Evolutionary conservation across 2,329 filamentous ascomycete species (phyloP).

Genomic region (Clarireedia sp.): DNA sequence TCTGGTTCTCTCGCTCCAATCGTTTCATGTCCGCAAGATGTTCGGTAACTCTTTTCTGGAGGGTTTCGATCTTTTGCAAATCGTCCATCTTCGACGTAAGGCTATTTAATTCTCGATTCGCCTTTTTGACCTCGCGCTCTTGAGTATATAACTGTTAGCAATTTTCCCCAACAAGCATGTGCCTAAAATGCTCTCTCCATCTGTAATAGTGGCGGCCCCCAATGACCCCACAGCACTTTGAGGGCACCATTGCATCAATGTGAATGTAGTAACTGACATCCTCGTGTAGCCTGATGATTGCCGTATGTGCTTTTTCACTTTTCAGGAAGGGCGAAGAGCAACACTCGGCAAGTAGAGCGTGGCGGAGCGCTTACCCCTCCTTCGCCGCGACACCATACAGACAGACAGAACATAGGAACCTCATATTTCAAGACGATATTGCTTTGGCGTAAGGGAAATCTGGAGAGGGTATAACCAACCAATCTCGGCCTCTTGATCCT

Average conservation of each 20-base stretch:
- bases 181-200: constrained; percentile 22
- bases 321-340: background rate
- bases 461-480: constrained; percentile 48
- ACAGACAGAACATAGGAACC: background rate
- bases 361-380: constrained; percentile 10
- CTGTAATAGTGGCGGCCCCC: constrained; percentile 11
- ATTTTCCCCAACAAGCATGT: constrained; percentile 2
- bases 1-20: constrained; percentile 85
- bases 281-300: background rate
- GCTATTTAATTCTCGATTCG: constrained; percentile 81
- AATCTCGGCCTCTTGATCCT: constrained; percentile 93
- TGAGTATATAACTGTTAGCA: constrained; percentile 23
- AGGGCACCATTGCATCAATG: background rate
- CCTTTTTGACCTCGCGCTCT: constrained; percentile 93
- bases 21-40: constrained; percentile 92
- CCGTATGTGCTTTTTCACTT: background rate
- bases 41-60: constrained; percentile 87
- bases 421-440: background rate
- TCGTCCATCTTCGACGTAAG: constrained; percentile 88
- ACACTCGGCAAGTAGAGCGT: background rate
- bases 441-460: constrained; percentile 5
- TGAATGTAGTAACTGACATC: background rate
- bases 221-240: background rate
- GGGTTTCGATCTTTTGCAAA: constrained; percentile 80
- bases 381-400: background rate